These are phyloP conservation scores for Sclerotinia subarctica DNA, from an alignment of 2,329 filamentous ascomycete genomes.

Conservation along the genomic window DNA sequence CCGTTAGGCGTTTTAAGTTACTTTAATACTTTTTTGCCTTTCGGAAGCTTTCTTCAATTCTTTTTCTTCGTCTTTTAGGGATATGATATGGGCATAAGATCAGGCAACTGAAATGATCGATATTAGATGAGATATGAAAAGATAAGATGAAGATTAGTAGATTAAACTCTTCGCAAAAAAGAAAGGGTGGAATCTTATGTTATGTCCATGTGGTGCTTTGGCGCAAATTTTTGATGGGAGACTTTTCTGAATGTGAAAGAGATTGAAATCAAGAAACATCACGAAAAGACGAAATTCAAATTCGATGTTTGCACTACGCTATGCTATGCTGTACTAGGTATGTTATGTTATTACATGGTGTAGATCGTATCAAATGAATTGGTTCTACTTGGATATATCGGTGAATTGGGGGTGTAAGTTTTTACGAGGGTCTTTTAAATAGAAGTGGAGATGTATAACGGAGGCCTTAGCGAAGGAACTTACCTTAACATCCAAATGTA, in stretches of 20 bases:
- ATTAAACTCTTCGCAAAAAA: slow-evolving; percentile 1
- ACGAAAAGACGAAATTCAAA: neutral
- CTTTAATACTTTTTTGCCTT: slow-evolving; percentile 9
- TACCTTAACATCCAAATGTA: too few species aligned
- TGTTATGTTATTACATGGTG: too few species aligned
- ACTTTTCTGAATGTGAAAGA: slow-evolving; percentile 11
- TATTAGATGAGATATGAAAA: slow-evolving; percentile 16
- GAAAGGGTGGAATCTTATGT: neutral
- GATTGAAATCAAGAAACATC: neutral
- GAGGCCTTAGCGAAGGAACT: too few species aligned
- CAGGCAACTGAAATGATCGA: slow-evolving; percentile 15
- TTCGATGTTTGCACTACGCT: neutral
- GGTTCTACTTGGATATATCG: too few species aligned
- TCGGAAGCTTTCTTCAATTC: neutral
- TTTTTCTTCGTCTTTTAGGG: slow-evolving; percentile 14
- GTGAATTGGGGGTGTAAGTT: too few species aligned
- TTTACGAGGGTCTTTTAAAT: too few species aligned
- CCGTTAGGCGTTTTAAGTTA: slow-evolving; percentile 15
- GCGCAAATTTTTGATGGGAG: neutral
- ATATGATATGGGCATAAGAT: slow-evolving; percentile 11
- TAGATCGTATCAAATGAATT: too few species aligned
- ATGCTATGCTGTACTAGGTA: too few species aligned
- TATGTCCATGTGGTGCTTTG: slow-evolving; percentile 1
- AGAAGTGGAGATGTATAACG: too few species aligned
- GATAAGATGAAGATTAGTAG: slow-evolving; percentile 12